Percentiles rank a stretch among this genome's conserved stretches.
These are phyloP conservation scores for Globisporangium viniferum DNA, from an alignment of 352 stramenopile species.

Conservation along the genomic window DNA sequence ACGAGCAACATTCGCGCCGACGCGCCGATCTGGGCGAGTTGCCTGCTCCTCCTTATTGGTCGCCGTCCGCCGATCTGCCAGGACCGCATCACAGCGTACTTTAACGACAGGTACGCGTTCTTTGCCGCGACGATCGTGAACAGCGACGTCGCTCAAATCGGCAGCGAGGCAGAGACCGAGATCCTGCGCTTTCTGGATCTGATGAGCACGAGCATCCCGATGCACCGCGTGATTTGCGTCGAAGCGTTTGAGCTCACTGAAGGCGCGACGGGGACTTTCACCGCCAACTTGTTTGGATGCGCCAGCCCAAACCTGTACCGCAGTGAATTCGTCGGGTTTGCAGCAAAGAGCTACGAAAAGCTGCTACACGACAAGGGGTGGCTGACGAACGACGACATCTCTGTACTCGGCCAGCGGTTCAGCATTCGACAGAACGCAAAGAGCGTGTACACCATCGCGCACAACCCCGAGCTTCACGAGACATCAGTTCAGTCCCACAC, in stretches of 20 bases:
- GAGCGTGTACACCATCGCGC: conserved; percentile 17
- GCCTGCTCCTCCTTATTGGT: conserved; percentile 14
- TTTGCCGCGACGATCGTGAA: background rate
- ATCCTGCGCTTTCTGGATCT: conserved; percentile 21
- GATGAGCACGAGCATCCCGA: conserved; percentile 19
- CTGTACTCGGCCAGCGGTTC: conserved; percentile 16
- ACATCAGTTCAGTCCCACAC: conserved; percentile 10
- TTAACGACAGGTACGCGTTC: conserved; percentile 19
- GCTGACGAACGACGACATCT: conserved; percentile 22
- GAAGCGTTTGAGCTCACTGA: conserved; percentile 20
- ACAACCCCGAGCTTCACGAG: background rate
- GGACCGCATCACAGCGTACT: conserved; percentile 15
- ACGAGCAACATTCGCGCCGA: conserved; percentile 22
- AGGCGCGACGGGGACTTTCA: conserved; percentile 9
- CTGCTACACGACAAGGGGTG: conserved; percentile 16
- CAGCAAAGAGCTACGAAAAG: conserved; percentile 8
- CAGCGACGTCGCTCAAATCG: background rate
- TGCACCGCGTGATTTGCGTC: conserved; percentile 16
- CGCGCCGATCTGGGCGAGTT: conserved; percentile 24
- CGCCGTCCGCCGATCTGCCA: conserved; percentile 20
- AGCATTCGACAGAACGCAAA: conserved; percentile 22
- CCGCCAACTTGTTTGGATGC: conserved; percentile 19
- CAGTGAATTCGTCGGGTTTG: conserved; percentile 16
- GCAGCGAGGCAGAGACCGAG: conserved; percentile 15
- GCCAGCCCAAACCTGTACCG: conserved; percentile 22